Percentiles rank a stretch among this genome's conserved stretches.
Evolutionary conservation across 2,329 filamentous ascomycete genomes (phyloP).

Genomic region (Harringtonia lauricola): DNA sequence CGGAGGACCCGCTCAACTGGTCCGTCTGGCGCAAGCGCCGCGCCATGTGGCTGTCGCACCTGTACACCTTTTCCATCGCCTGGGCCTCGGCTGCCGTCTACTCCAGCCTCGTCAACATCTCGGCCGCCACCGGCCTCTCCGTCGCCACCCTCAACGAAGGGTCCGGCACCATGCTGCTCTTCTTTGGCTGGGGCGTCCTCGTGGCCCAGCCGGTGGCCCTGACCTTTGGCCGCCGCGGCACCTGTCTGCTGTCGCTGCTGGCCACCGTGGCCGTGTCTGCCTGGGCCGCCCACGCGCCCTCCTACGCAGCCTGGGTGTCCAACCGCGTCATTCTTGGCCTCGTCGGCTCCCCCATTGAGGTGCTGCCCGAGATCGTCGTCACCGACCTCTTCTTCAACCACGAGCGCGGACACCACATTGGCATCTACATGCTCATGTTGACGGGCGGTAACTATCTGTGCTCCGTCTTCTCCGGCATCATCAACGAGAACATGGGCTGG

Average conservation of each 20-base stretch:
- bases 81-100: conserved; percentile 23
- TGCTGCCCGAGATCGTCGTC: conserved; percentile 24
- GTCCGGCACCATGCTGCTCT: conserved; percentile 32
- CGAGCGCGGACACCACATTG: conserved; percentile 23
- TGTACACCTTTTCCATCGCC: conserved; percentile 17
- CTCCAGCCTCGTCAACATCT: conserved; percentile 24
- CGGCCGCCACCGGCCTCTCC: conserved; percentile 33
- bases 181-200: conserved; percentile 30
- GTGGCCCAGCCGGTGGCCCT: conserved; percentile 35
- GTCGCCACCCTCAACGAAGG: conserved; percentile 34
- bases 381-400: conserved; percentile 27
- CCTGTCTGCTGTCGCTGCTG: conserved; percentile 14
- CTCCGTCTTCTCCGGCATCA: conserved; percentile 18
- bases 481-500: conserved; percentile 21
- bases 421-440: conserved; percentile 16
- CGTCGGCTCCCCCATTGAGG: conserved; percentile 29
- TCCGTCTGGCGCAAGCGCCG: conserved; percentile 12
- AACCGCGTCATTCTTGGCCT: conserved; percentile 31
- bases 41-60: conserved; percentile 35
- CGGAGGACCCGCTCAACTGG: conserved; percentile 39
- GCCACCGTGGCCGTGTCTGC: conserved; percentile 20
- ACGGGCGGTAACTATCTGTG: conserved; percentile 19
- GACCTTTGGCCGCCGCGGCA: conserved; percentile 23
- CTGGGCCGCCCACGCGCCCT: conserved; percentile 25
- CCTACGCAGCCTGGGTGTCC: conserved; percentile 29